These are phyloP conservation scores for Phyllosticta capitalensis DNA, from an alignment of 2,329 filamentous ascomycete species.

Conservation along the genomic window DNA sequence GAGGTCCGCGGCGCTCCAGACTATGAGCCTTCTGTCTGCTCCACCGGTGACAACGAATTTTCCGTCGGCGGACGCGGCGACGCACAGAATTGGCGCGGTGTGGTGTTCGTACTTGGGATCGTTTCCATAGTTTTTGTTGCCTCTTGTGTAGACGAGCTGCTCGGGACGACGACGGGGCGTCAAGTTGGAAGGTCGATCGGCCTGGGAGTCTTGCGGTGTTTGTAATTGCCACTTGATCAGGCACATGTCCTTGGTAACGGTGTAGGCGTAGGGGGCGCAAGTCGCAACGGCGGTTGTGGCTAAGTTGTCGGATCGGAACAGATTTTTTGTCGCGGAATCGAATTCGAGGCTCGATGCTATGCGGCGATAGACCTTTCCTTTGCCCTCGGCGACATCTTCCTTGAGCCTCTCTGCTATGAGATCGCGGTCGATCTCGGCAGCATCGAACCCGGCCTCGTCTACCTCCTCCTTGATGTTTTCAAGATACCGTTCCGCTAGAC, in stretches of 20 bases:
- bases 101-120: conserved; percentile 61
- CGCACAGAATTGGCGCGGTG: conserved; percentile 66
- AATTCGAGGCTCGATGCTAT: conserved; percentile 68
- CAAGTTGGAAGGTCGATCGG: conserved; percentile 24
- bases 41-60: conserved; percentile 88
- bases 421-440: conserved; percentile 85
- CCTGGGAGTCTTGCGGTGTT: conserved; percentile 41
- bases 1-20: conserved; percentile 76
- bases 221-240: conserved; percentile 87
- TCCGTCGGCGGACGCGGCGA: conserved; percentile 82
- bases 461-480: conserved; percentile 75
- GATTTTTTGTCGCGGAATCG: conserved; percentile 53
- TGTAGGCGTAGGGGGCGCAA: conserved; percentile 74
- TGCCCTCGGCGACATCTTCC: conserved; percentile 85
- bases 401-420: conserved; percentile 82
- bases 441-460: conserved; percentile 81
- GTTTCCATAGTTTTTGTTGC: conserved; percentile 47
- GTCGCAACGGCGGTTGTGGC: conserved; percentile 71
- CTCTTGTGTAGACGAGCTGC: conserved; percentile 54
- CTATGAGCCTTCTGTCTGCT: conserved; percentile 70
- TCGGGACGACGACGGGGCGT: conserved; percentile 54
- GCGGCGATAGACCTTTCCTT: conserved; percentile 78
- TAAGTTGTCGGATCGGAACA: conserved; percentile 71
- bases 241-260: conserved; percentile 73
- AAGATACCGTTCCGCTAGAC: conserved; percentile 85